These are phyloP conservation scores for Neurospora discreta DNA, from an alignment of 495 filamentous ascomycete genomes.

Conservation along the genomic window DNA sequence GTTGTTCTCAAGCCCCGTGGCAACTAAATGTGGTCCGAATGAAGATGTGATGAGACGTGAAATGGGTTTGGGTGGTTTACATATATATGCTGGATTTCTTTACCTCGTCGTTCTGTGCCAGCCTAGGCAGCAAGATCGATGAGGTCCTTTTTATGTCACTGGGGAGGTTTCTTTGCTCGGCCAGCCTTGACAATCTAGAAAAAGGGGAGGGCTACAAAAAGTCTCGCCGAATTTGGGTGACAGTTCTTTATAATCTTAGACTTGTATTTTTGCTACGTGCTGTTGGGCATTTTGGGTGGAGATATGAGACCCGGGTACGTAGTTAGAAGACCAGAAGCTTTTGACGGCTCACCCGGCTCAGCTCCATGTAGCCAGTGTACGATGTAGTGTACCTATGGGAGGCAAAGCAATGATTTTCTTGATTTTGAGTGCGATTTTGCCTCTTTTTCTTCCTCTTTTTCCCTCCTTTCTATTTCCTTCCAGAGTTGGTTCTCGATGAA, in stretches of 20 bases:
- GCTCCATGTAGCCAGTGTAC: not conserved
- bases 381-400: not conserved
- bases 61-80: not conserved
- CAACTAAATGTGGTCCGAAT: not conserved
- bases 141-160: not conserved
- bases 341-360: slow-evolving; percentile 49
- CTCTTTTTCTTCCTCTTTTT: not conserved
- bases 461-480: too few species aligned
- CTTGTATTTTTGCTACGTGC: slow-evolving; percentile 35
- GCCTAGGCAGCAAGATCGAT: not conserved
- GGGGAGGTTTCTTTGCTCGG: not conserved
- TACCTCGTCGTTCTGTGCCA: not conserved
- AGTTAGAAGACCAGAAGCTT: slow-evolving; percentile 61
- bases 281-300: slow-evolving; percentile 1
- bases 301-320: not conserved
- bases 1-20: slow-evolving; percentile 20
- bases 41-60: not conserved
- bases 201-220: slow-evolving; percentile 8
- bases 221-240: slow-evolving; percentile 1
- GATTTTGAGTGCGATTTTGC: not conserved
- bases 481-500: not conserved
- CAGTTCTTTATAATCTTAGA: slow-evolving; percentile 13
- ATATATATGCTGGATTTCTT: not conserved
- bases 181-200: slow-evolving; percentile 2
- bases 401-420: not conserved